These are phyloP conservation scores for Thraustochytrium striatum DNA, from an alignment of 352 stramenopile genomes.

Conservation along the genomic window DNA sequence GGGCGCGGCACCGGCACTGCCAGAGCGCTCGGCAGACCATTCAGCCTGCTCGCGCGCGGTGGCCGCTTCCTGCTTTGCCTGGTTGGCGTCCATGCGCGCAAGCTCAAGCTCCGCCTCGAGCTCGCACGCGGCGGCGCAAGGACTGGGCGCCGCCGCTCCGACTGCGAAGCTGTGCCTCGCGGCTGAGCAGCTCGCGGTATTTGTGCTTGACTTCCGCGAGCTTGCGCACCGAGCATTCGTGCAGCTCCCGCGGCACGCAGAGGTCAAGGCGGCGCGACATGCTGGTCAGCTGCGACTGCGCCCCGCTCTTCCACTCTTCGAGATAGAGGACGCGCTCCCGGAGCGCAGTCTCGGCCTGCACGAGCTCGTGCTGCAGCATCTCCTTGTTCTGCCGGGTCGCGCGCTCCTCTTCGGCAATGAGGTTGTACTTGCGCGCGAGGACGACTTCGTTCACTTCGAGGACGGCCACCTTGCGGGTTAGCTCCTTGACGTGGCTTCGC, in stretches of 20 bases:
- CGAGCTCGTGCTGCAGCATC: slow-evolving; percentile 61
- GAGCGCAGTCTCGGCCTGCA: slow-evolving; percentile 77
- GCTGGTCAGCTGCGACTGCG: slow-evolving; percentile 48
- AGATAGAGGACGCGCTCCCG: slow-evolving; percentile 81
- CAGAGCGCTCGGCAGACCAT: background rate
- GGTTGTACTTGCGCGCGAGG: slow-evolving; percentile 62
- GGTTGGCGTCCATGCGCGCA: background rate
- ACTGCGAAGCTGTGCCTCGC: slow-evolving; percentile 53
- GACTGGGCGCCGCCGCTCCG: slow-evolving; percentile 10
- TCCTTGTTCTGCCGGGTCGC: slow-evolving; percentile 28
- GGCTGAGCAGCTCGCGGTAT: slow-evolving; percentile 52
- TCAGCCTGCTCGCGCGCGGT: background rate
- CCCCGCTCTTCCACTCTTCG: slow-evolving; percentile 73
- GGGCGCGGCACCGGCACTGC: background rate
- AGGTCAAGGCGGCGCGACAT: slow-evolving; percentile 54
- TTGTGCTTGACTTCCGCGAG: slow-evolving; percentile 52
- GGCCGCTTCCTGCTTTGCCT: background rate
- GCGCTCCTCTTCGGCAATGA: slow-evolving; percentile 48
- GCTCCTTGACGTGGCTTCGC: slow-evolving; percentile 55
- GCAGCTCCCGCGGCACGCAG: slow-evolving; percentile 53
- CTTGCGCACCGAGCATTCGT: slow-evolving; percentile 48
- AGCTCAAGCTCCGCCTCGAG: slow-evolving; percentile 37
- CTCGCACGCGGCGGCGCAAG: background rate
- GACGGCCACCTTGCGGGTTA: slow-evolving; percentile 68
- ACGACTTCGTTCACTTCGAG: slow-evolving; percentile 75